Evolutionary conservation across 2,329 filamentous ascomycete genomes (phyloP), one percentile per base, ranked within the genome.

Genomic region (Magnaporthiopsis rhizophila): DNA sequence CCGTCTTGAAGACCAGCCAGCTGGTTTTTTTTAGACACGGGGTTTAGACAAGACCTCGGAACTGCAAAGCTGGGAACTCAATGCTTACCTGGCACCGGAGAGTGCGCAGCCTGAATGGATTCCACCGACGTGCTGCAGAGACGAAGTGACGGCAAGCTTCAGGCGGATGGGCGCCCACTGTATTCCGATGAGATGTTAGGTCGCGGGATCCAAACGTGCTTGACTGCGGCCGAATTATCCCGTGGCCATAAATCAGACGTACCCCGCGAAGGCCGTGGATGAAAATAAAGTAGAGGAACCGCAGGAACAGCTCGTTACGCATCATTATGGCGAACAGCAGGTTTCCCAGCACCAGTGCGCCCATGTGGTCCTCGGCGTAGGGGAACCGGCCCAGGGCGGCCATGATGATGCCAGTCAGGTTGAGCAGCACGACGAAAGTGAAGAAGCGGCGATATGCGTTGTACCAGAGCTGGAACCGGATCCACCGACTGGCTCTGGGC

Each of bases 381-480:
- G 68, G 68, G 65, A 77, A 78, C 26, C 68, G 69, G 30, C 71
- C 71, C 1, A 73, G 63, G 1, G 71, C 70, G 0, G 75, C 71
- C 67, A 77, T 65, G 64, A 75, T 68, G 59, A 78, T 76, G 4
- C 75, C 75, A 7, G 66, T 65, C 21, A 76, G 63, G 70, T 78
- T 77, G 65, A 77, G 70, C 62, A 69, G 34, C 5, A 71, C 73
- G 61, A 77, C 74, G 56, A 77, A 72, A 24, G 70, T 73, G 68
- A 78, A 78, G 68, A 78, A 76, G 68, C 75, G 75, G 26, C 74
- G 72, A 66, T 78, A 78, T 12, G 75, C 75, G 69, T 76, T 77
- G 71, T 76, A 77, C 76, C 75, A 78, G 11, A 78, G 71, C 59
- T 69, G 67, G 66, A 76, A 73, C 1, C 71, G 66, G 30, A 77